Evolutionary conservation across 768 basidiomycete genomes (phyloP).

Genomic region (Termitomyces sp.): DNA sequence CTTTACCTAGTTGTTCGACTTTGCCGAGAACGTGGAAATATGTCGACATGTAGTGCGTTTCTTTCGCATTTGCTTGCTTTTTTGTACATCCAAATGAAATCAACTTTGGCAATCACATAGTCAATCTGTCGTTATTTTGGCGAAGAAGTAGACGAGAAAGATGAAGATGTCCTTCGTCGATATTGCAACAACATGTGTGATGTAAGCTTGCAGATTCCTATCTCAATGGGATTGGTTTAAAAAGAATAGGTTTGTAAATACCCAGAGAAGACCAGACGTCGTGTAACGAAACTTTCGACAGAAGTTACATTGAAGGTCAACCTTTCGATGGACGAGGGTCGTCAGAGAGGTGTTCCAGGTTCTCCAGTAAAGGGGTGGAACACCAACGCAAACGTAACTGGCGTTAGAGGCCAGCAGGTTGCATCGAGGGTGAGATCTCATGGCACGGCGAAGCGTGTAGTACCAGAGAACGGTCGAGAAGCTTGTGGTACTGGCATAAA

Average conservation of each 20-base stretch:
- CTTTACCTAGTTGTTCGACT: slow-evolving; percentile 28
- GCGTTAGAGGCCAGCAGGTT: neutral
- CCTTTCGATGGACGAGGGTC: slow-evolving; percentile 11
- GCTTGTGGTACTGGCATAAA: slow-evolving; percentile 15
- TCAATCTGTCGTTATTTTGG: slow-evolving; percentile 79
- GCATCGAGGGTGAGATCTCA: slow-evolving; percentile 1
- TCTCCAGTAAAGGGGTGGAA: neutral
- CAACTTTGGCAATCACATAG: slow-evolving; percentile 25
- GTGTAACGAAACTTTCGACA: slow-evolving; percentile 44
- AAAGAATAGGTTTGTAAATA: slow-evolving; percentile 65
- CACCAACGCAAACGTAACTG: neutral
- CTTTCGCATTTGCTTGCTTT: neutral
- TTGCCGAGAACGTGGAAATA: slow-evolving; percentile 49
- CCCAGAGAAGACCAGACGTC: slow-evolving; percentile 55
- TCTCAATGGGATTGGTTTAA: neutral
- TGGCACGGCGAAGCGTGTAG: slow-evolving; percentile 9
- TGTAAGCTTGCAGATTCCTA: slow-evolving; percentile 31
- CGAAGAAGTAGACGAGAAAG: slow-evolving; percentile 49
- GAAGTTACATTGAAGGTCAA: slow-evolving; percentile 19
- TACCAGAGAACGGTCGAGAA: slow-evolving; percentile 1
- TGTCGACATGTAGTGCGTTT: slow-evolving; percentile 69
- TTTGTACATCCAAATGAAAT: neutral
- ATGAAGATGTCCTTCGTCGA: slow-evolving; percentile 34
- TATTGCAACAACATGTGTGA: slow-evolving; percentile 82
- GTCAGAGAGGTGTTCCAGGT: neutral